A percentile compares a stretch with the other conserved stretches of the same genome.
phyloP scores from a whole-genome alignment of 257 asterid genomes.

The Solanum phureja region DNA sequence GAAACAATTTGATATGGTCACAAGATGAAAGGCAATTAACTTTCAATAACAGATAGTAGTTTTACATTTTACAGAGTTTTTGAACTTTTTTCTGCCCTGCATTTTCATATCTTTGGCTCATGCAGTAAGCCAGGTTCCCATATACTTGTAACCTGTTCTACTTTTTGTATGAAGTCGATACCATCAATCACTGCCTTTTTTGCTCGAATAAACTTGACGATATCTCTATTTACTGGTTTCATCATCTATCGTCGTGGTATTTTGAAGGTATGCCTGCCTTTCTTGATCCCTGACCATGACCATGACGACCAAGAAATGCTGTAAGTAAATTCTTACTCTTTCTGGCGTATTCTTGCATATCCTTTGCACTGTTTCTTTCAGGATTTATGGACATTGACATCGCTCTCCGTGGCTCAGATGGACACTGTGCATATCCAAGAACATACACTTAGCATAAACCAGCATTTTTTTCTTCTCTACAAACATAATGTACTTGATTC shows the following conservation, averaged over 20 bases:
- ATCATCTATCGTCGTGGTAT: constrained; percentile 22
- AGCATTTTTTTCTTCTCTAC: not conserved
- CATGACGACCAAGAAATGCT: constrained; percentile 45
- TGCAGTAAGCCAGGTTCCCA: not conserved
- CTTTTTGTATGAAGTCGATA: not conserved
- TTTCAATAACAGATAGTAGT: not conserved
- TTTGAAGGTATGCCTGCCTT: constrained; percentile 21
- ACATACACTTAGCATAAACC: not conserved
- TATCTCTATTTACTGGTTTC: not conserved
- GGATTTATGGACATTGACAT: constrained; percentile 11
- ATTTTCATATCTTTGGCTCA: not conserved
- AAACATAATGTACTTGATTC: not conserved
- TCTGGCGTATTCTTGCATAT: constrained; percentile 30
- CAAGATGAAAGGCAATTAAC: not conserved
- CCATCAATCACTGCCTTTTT: not conserved
- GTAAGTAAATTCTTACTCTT: constrained; percentile 49
- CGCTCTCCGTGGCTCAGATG: constrained; percentile 49
- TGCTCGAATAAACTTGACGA: not conserved
- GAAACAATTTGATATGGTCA: not conserved
- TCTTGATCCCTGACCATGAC: constrained; percentile 13
- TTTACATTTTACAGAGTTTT: not conserved
- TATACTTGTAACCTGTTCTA: not conserved
- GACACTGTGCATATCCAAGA: constrained; percentile 27
- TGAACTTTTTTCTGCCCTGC: not conserved
- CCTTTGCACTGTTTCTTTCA: constrained; percentile 27